Percentiles rank a stretch among this genome's conserved stretches.
Evolutionary conservation across 805 yeast species (phyloP).

Genomic region (Ogataea polymorpha): DNA sequence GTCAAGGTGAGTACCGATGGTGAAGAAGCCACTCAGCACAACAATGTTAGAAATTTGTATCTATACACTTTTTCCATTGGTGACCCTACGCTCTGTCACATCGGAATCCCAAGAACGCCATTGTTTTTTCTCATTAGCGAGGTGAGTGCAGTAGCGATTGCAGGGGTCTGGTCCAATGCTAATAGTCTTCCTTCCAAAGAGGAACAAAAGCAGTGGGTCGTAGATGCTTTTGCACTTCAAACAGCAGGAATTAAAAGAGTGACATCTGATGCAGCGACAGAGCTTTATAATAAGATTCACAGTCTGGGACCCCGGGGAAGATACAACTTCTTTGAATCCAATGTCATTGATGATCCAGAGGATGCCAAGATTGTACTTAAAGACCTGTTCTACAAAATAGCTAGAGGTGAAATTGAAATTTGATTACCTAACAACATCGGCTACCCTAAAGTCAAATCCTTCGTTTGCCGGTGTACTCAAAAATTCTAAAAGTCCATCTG

Average conservation of each 20-base stretch:
- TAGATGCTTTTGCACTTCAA: neutral
- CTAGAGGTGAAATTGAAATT: neutral
- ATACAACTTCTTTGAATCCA: constrained; percentile 2
- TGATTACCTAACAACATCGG: neutral
- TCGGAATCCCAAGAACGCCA: constrained; percentile 41
- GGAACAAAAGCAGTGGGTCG: constrained; percentile 13
- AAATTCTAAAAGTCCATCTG: no score
- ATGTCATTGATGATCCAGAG: neutral
- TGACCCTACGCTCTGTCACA: constrained; percentile 42
- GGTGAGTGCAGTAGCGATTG: constrained; percentile 50
- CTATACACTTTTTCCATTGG: constrained; percentile 37
- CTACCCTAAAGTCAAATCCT: no score
- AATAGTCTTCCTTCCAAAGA: constrained; percentile 2
- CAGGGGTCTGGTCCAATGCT: constrained; percentile 33
- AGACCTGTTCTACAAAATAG: neutral
- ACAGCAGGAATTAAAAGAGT: neutral
- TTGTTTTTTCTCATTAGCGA: constrained; percentile 50
- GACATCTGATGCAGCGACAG: neutral
- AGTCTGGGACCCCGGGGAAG: constrained; percentile 1
- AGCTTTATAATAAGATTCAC: neutral
- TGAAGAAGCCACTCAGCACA: neutral
- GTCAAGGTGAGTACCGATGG: constrained; percentile 2
- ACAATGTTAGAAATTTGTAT: constrained; percentile 19
- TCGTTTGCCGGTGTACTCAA: no score
- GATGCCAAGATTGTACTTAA: neutral